These are phyloP conservation scores for Oropetium thomaeum DNA, from an alignment of 176 grass and related monocot genomes.

Conservation along the genomic window DNA sequence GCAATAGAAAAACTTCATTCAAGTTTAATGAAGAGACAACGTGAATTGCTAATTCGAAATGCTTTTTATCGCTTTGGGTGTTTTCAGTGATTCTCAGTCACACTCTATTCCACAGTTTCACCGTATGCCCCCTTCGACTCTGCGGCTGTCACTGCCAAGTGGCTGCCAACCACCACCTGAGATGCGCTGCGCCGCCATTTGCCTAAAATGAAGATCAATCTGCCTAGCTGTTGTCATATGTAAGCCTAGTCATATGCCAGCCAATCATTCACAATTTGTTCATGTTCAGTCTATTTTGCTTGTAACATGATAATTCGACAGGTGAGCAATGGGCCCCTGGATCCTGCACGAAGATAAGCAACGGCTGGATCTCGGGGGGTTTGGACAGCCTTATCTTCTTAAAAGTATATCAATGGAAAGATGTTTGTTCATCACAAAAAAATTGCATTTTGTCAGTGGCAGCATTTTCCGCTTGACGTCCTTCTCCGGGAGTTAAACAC, in stretches of 20 bases:
- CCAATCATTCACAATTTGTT: constrained; percentile 19
- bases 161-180: constrained; percentile 10
- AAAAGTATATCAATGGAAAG: neutral
- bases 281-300: neutral
- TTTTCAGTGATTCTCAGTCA: neutral
- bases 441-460: too few relatives aligned
- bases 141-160: constrained; percentile 10
- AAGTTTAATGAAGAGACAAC: neutral
- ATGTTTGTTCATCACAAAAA: too few relatives aligned
- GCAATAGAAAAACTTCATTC: neutral
- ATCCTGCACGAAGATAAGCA: neutral
- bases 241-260: neutral
- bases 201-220: neutral
- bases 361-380: neutral
- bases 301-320: constrained; percentile 31
- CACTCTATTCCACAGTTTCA: neutral
- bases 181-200: constrained; percentile 17
- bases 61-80: neutral
- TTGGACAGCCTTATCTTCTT: neutral
- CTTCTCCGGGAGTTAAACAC: neutral
- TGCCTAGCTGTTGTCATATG: neutral
- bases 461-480: too few relatives aligned
- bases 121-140: neutral
- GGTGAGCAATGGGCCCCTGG: constrained; percentile 28
- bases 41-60: neutral